A percentile compares a stretch with the other conserved stretches of the same genome.
Conservation (phyloP, 1,284 basidiomycete genomes). For the Cryptococcus floricola region DNA sequence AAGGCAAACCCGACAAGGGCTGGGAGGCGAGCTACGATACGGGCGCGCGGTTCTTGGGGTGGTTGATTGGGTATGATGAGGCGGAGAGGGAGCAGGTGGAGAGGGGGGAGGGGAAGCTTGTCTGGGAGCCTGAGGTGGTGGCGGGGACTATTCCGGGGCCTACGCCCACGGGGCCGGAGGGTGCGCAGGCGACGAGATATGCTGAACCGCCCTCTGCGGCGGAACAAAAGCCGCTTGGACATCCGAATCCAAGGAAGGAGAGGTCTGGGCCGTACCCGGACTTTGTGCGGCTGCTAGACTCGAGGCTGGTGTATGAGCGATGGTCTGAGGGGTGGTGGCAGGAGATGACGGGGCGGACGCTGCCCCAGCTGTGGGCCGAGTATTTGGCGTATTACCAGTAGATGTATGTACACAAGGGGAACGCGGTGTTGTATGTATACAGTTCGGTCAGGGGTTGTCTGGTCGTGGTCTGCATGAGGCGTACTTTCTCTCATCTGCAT, state of each 20-base stretch:
- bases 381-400: slow-evolving; percentile 30
- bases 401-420: background rate
- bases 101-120: background rate
- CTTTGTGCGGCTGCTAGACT: slow-evolving; percentile 25
- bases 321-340: slow-evolving; percentile 31
- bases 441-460: too few species aligned
- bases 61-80: slow-evolving; percentile 20
- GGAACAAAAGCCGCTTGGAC: background rate
- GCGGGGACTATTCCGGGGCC: background rate
- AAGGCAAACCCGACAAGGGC: slow-evolving; percentile 24
- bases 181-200: slow-evolving; percentile 11
- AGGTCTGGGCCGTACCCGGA: slow-evolving; percentile 29
- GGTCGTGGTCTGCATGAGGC: background rate
- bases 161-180: background rate
- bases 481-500: too few species aligned
- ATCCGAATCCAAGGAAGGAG: slow-evolving; percentile 2
- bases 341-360: slow-evolving; percentile 26
- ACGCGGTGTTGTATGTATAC: too few species aligned
- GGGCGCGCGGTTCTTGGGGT: slow-evolving; percentile 32
- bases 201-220: slow-evolving; percentile 4
- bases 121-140: background rate
- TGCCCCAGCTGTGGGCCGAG: slow-evolving; percentile 27
- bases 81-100: slow-evolving; percentile 10
- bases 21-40: slow-evolving; percentile 36
- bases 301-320: slow-evolving; percentile 21